Percentiles rank a stretch among this genome's conserved stretches.
These are phyloP conservation scores for Lophium mytilinum DNA, from an alignment of 495 filamentous ascomycete genomes.

Conservation along the genomic window DNA sequence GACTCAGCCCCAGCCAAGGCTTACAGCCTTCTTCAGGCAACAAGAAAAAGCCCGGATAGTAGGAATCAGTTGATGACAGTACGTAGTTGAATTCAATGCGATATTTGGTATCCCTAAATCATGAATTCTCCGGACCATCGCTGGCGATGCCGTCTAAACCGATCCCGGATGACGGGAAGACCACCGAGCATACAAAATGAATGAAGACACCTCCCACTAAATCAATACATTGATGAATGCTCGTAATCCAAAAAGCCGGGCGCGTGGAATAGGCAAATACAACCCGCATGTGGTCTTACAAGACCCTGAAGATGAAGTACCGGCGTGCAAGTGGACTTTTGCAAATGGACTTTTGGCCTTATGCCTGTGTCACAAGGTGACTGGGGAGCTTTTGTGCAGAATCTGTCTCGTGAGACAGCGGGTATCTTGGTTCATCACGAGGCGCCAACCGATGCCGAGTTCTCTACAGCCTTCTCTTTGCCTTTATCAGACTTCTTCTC, in stretches of 20 bases:
- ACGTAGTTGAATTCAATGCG: not conserved
- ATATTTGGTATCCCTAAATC: not conserved
- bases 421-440: not conserved
- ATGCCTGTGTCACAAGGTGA: not conserved
- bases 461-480: conserved; percentile 22
- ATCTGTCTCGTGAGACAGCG: not conserved
- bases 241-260: not conserved
- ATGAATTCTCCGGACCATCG: not conserved
- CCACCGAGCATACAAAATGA: not conserved
- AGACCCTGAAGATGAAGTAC: too few species aligned
- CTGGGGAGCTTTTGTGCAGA: not conserved
- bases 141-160: not conserved
- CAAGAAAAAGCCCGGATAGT: not conserved
- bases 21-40: not conserved
- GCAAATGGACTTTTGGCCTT: not conserved
- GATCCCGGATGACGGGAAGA: not conserved
- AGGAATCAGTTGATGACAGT: not conserved
- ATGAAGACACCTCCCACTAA: not conserved
- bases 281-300: too few species aligned
- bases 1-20: too few species aligned
- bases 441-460: not conserved
- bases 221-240: not conserved
- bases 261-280: not conserved
- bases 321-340: not conserved
- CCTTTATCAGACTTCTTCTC: conserved; percentile 31